phyloP scores from a whole-genome alignment of 2,329 filamentous ascomycete species.

The Colletotrichum sp. region DNA sequence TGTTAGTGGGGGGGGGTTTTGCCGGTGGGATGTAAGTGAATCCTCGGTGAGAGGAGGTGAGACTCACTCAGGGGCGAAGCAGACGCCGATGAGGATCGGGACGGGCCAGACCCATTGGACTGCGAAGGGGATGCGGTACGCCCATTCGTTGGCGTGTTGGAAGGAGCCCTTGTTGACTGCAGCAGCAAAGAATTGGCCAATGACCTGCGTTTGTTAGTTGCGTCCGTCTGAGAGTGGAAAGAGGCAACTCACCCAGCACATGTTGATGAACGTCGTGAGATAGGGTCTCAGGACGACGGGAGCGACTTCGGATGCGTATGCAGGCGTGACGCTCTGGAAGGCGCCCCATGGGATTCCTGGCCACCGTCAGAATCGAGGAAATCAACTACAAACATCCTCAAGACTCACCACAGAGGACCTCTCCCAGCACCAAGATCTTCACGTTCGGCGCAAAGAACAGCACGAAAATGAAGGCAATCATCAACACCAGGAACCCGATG shows the following conservation, averaged over 20 bases:
- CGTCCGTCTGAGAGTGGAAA: no score
- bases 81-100: conserved; percentile 46
- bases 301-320: conserved; percentile 59
- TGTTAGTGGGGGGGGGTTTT: neutral
- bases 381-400: neutral
- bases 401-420: conserved; percentile 45
- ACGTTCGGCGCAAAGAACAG: conserved; percentile 57
- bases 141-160: conserved; percentile 45
- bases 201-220: conserved; percentile 29
- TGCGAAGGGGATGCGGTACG: conserved; percentile 55
- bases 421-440: conserved; percentile 50
- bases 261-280: conserved; percentile 60
- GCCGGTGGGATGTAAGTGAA: neutral
- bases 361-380: conserved; percentile 9
- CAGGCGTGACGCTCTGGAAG: conserved; percentile 56
- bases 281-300: conserved; percentile 55
- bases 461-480: conserved; percentile 58
- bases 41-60: neutral
- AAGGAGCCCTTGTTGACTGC: conserved; percentile 51
- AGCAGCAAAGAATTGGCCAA: conserved; percentile 57
- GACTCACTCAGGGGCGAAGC: conserved; percentile 52
- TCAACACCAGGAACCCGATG: conserved; percentile 47
- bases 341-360: conserved; percentile 57
- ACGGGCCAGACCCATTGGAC: conserved; percentile 59
- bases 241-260: conserved; percentile 50